A percentile compares a stretch with the other conserved stretches of the same genome.
These are phyloP conservation scores for Ajuga reptans DNA, from an alignment of 305 asterid genomes.

Conservation along the genomic window DNA sequence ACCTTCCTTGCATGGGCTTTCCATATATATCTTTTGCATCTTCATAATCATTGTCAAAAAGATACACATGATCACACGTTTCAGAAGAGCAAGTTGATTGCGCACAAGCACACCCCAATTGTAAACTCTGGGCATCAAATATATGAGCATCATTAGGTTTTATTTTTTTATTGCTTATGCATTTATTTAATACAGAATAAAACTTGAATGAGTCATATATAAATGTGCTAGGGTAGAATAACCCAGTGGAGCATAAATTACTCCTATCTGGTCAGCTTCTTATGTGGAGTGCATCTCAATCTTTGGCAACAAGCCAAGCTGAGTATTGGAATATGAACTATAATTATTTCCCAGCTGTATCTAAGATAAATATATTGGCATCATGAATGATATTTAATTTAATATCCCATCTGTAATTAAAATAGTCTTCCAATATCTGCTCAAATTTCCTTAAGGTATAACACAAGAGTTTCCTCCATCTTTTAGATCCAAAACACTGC, in stretches of 20 bases:
- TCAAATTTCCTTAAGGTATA: no score
- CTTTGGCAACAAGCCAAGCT: not conserved
- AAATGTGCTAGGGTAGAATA: not conserved
- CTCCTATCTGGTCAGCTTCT: constrained; percentile 1
- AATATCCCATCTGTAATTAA: not conserved
- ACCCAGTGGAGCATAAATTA: not conserved
- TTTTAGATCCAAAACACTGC: not conserved
- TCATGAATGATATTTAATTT: not conserved
- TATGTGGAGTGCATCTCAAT: not conserved
- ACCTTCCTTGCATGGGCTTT: constrained; percentile 83
- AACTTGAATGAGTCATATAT: not conserved
- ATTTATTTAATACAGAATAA: constrained; percentile 9
- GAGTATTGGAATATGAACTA: not conserved
- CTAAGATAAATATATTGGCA: not conserved
- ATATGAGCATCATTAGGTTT: constrained; percentile 8
- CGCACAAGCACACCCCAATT: constrained; percentile 80
- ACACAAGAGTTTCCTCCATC: no score
- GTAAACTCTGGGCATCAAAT: constrained; percentile 54
- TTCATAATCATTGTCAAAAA: constrained; percentile 84
- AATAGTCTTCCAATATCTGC: not conserved
- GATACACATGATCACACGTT: constrained; percentile 84
- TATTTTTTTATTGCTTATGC: constrained; percentile 6
- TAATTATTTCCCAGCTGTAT: not conserved
- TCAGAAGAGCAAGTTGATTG: constrained; percentile 60
- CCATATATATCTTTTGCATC: constrained; percentile 92